Evolutionary conservation across 129 eudicot species (phyloP), one percentile per base, ranked within the genome.

Genomic region (Flaveria ramosissima): DNA sequence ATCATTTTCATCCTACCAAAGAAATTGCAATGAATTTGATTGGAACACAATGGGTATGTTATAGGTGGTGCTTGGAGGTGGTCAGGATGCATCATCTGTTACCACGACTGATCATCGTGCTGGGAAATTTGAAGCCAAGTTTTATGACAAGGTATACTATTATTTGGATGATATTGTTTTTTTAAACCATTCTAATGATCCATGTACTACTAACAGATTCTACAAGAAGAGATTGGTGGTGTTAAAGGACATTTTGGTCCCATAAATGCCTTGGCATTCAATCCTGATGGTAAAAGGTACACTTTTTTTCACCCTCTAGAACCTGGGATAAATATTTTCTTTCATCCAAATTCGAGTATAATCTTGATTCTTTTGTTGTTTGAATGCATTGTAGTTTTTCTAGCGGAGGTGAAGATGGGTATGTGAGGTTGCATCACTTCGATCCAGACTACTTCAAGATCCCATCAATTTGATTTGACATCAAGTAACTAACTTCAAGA

Each of bases 171-270:
- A 19, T 50, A 63, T 50, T 76, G 50, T 32, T 56, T 65, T 21
- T 52, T 51, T 41, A 8, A 51, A 10, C 23, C 0, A 6, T 63
- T 4, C 15, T 39, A 26, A 30, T 69, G 57, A 70, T 30, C n/a
- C 3, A 0, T 70, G 19, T 52, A 16, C 19, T 72, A 42, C 13
- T 72, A 73, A 20, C 50, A 94, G 98, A 83, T 93, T 45, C 90
- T 93, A 45, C 77, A 75, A 77, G 93, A 91, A 81, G 93, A 91
- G 81, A 91, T 93, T 46, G 98, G 98, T 16, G 90, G 96, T 1
- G 97, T 93, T 11, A 93, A 89, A 80, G 98, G 98, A 30, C 98
- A 93, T 66, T 93, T 93, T 74, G 98, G 98, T 69, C 98, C 98
- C 0, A 91, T 93, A 2, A 93, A 93, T 87, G 97, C 98, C 20